These are phyloP conservation scores for Aspergillus carlsbadensis DNA, from an alignment of 495 filamentous ascomycete species.

Conservation along the genomic window DNA sequence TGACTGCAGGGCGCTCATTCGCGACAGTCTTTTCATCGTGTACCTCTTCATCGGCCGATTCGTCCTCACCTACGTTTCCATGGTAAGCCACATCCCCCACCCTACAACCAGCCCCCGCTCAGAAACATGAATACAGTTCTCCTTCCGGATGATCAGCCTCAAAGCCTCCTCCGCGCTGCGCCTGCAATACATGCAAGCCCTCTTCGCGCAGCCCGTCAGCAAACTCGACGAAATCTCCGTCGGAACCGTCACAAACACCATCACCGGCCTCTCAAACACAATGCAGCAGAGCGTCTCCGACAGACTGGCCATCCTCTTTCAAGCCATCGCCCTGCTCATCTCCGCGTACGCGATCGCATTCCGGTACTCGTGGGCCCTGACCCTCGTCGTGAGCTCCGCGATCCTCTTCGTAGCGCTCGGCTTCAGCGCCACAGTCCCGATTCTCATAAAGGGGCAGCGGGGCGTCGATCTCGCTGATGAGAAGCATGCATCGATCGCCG, in stretches of 20 bases:
- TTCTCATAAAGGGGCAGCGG: conserved; percentile 43
- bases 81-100: conserved; percentile 16
- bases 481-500: conserved; percentile 43
- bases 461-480: conserved; percentile 26
- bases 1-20: no score
- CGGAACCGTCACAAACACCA: conserved; percentile 49
- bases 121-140: conserved; percentile 49
- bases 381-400: conserved; percentile 41
- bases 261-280: conserved; percentile 62
- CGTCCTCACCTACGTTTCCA: conserved; percentile 31
- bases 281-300: conserved; percentile 68
- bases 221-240: conserved; percentile 32
- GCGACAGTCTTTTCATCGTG: conserved; percentile 31
- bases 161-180: conserved; percentile 29
- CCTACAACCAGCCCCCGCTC: no score
- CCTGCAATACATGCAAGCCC: conserved; percentile 31
- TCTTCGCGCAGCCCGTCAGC: conserved; percentile 35
- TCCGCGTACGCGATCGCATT: conserved; percentile 54
- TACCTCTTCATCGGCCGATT: conserved; percentile 42
- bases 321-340: conserved; percentile 47
- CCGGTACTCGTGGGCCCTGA: conserved; percentile 47
- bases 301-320: conserved; percentile 48
- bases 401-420: conserved; percentile 39
- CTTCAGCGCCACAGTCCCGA: conserved; percentile 23
- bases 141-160: conserved; percentile 51